These are phyloP conservation scores for Bothriochloa decipiens DNA, from an alignment of 176 grass and related monocot species.

Conservation along the genomic window DNA sequence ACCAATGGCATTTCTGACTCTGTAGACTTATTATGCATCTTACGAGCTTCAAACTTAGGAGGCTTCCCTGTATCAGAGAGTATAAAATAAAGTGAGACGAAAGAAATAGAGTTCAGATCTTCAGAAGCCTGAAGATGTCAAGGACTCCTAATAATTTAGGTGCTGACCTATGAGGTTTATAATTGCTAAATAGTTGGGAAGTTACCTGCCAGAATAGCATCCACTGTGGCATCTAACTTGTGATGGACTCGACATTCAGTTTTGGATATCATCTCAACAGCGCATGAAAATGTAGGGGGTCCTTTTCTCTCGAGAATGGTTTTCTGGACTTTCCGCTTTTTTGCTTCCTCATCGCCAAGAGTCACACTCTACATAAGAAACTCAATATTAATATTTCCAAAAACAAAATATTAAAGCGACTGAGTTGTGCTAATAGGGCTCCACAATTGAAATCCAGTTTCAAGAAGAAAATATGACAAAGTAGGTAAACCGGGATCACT, in stretches of 20 bases:
- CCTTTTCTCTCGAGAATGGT: slow-evolving; percentile 97
- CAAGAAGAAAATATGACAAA: neutral
- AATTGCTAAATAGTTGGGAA: neutral
- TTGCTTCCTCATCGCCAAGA: slow-evolving; percentile 94
- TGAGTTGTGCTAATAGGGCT: neutral
- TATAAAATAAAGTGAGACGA: slow-evolving; percentile 19
- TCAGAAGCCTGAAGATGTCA: slow-evolving; percentile 38
- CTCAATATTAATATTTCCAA: slow-evolving; percentile 20
- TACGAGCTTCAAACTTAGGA: slow-evolving; percentile 81
- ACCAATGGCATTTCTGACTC: slow-evolving; percentile 47
- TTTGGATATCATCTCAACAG: slow-evolving; percentile 96
- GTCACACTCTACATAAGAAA: slow-evolving; percentile 81
- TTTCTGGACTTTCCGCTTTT: slow-evolving; percentile 97
- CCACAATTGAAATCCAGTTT: neutral
- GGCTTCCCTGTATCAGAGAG: slow-evolving; percentile 65
- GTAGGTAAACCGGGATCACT: neutral
- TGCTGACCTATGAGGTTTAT: neutral
- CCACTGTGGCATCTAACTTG: slow-evolving; percentile 92
- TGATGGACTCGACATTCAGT: slow-evolving; percentile 89
- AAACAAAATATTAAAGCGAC: neutral
- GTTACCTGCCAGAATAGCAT: slow-evolving; percentile 90
- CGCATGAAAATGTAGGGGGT: slow-evolving; percentile 92
- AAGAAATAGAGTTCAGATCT: neutral
- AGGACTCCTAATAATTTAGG: slow-evolving; percentile 1
- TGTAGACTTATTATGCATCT: slow-evolving; percentile 47